phyloP scores from a whole-genome alignment of 1,284 basidiomycete species.

The Sphagnurus paluster region DNA sequence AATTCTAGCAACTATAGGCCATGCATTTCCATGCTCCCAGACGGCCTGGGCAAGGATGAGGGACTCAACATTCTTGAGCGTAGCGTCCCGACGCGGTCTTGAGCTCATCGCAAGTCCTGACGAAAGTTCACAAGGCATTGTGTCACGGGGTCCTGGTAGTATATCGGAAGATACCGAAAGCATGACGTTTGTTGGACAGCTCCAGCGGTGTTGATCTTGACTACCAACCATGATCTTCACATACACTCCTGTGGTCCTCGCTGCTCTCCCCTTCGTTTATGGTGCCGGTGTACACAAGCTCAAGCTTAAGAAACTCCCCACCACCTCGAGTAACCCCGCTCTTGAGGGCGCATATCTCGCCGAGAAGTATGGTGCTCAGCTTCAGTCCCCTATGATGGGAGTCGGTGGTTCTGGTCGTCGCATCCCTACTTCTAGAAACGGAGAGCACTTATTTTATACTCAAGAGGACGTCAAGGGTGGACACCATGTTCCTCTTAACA shows the following conservation, averaged over 20 bases:
- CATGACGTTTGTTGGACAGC: conserved; percentile 20
- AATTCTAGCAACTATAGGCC: conserved; percentile 67
- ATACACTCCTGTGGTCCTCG: conserved; percentile 48
- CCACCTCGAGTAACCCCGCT: conserved; percentile 57
- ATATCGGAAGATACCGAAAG: conserved; percentile 22
- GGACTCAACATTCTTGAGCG: conserved; percentile 56
- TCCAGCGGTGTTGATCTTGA: conserved; percentile 23
- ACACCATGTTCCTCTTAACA: conserved; percentile 88
- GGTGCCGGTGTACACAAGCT: conserved; percentile 77
- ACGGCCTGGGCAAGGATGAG: conserved; percentile 84
- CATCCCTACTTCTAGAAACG: conserved; percentile 50
- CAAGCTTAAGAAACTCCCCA: conserved; percentile 83
- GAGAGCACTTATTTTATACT: conserved; percentile 78
- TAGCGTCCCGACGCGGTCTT: conserved; percentile 14
- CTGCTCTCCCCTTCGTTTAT: conserved; percentile 70
- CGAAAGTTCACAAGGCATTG: conserved; percentile 3
- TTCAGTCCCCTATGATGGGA: conserved; percentile 63
- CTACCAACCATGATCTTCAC: conserved; percentile 66
- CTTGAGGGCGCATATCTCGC: conserved; percentile 82
- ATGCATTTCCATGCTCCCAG: conserved; percentile 78
- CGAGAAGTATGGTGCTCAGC: conserved; percentile 79
- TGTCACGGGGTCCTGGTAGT: neutral
- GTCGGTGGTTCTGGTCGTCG: conserved; percentile 73
- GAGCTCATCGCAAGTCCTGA: conserved; percentile 11
- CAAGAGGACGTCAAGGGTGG: conserved; percentile 80